phyloP scores from a whole-genome alignment of 306 rosid genomes.

The Dicorynia guianensis region DNA sequence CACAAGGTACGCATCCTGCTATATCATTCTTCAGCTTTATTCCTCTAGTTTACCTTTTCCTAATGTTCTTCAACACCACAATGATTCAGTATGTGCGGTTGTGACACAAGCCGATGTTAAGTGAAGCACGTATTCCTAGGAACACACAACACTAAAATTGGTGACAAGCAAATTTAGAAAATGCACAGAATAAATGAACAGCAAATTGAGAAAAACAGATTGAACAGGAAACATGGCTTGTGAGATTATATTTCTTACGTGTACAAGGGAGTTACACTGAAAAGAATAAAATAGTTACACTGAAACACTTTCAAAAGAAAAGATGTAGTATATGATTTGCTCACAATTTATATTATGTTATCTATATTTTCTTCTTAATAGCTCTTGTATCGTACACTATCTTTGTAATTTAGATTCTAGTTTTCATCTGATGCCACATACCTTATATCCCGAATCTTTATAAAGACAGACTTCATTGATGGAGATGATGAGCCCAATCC shows the following conservation, averaged over 20 bases:
- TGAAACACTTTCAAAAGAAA: no score
- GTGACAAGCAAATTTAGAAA: no score
- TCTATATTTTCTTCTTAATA: background rate
- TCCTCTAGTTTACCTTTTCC: background rate
- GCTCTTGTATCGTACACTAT: background rate
- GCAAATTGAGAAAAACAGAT: no score
- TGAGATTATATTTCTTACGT: no score
- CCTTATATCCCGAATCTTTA: background rate
- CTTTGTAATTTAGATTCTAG: background rate
- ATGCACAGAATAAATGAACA: no score
- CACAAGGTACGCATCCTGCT: no score
- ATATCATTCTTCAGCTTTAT: background rate
- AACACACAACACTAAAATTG: no score
- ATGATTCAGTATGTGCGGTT: background rate
- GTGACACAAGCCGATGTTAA: background rate
- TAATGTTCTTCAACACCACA: no score
- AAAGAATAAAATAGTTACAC: no score
- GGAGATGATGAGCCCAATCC: conserved; percentile 25
- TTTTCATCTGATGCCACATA: background rate
- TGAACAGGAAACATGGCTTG: no score
- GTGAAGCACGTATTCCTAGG: background rate
- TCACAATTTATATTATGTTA: background rate
- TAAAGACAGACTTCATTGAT: background rate
- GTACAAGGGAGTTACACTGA: no score
- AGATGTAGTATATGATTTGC: background rate